Percentiles rank a stretch among this genome's conserved stretches.
These are phyloP conservation scores for Allium cepa DNA, from an alignment of 106 monocot genomes.

Conservation along the genomic window DNA sequence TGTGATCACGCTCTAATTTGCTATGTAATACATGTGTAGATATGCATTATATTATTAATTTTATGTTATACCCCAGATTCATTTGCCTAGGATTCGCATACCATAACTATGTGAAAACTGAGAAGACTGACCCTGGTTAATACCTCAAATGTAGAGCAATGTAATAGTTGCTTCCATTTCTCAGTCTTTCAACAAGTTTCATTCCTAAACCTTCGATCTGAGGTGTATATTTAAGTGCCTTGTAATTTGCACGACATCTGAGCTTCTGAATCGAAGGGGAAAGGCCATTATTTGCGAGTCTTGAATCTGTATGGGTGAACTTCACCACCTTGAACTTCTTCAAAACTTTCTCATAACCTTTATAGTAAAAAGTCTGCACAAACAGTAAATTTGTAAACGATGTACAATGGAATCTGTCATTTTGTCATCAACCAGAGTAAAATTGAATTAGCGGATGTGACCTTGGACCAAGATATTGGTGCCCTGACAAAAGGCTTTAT, in stretches of 20 bases:
- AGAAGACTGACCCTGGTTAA: neutral
- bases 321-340: constrained; percentile 57
- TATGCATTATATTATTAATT: neutral
- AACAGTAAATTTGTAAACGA: neutral
- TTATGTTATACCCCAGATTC: neutral
- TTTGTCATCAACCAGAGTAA: neutral
- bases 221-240: constrained; percentile 57
- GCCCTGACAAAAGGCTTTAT: constrained; percentile 20
- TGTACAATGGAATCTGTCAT: neutral
- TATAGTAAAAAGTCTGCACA: constrained; percentile 34
- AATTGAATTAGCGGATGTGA: neutral
- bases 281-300: constrained; percentile 69
- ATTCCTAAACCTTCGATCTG: constrained; percentile 60
- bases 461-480: constrained; percentile 63
- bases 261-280: constrained; percentile 70
- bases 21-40: too few relatives aligned
- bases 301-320: constrained; percentile 64
- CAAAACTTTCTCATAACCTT: constrained; percentile 23
- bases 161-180: constrained; percentile 30
- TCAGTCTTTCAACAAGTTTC: constrained; percentile 44
- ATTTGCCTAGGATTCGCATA: neutral
- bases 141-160: constrained; percentile 87
- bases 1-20: too few relatives aligned
- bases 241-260: constrained; percentile 81
- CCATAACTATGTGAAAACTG: neutral